Evolutionary conservation across 805 yeast species (phyloP).

Genomic region (Ogataea minuta): DNA sequence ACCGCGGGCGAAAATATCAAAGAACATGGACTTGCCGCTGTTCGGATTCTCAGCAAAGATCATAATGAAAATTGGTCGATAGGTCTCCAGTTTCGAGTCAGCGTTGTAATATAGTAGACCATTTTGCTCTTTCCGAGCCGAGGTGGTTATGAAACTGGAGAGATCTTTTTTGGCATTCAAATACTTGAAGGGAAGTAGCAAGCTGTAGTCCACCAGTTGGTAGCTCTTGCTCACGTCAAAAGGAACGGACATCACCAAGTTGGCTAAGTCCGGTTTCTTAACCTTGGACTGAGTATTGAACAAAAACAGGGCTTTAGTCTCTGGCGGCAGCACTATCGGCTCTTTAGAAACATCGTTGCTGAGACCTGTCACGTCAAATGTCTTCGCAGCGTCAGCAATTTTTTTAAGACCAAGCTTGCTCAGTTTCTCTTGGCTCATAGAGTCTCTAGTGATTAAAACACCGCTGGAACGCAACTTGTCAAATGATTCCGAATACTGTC

Average conservation of each 20-base stretch:
- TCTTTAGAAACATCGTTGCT: constrained; percentile 13
- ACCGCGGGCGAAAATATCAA: constrained; percentile 40
- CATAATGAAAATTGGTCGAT: constrained; percentile 40
- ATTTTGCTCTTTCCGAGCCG: constrained; percentile 1
- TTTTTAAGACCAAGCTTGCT: constrained; percentile 20
- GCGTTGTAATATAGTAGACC: constrained; percentile 28
- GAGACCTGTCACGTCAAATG: constrained; percentile 16
- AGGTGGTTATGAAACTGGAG: constrained; percentile 2
- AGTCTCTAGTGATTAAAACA: constrained; percentile 18
- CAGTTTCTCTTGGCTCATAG: constrained; percentile 11
- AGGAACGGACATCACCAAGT: constrained; percentile 35
- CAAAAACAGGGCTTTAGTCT: constrained; percentile 36
- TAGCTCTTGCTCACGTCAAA: constrained; percentile 38
- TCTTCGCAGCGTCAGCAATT: constrained; percentile 8
- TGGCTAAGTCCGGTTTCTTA: neutral
- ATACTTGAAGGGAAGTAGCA: constrained; percentile 38
- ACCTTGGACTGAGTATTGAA: constrained; percentile 30
- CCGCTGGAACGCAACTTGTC: constrained; percentile 27
- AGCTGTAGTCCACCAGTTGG: constrained; percentile 37
- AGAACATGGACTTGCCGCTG: constrained; percentile 27
- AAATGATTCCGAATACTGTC: constrained; percentile 10
- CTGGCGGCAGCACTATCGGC: constrained; percentile 34
- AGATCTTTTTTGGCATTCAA: constrained; percentile 15
- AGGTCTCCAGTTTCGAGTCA: constrained; percentile 18
- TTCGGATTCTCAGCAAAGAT: constrained; percentile 31